Conservation (phyloP, 495 filamentous ascomycete species). For the Physcia stellaris region DNA sequence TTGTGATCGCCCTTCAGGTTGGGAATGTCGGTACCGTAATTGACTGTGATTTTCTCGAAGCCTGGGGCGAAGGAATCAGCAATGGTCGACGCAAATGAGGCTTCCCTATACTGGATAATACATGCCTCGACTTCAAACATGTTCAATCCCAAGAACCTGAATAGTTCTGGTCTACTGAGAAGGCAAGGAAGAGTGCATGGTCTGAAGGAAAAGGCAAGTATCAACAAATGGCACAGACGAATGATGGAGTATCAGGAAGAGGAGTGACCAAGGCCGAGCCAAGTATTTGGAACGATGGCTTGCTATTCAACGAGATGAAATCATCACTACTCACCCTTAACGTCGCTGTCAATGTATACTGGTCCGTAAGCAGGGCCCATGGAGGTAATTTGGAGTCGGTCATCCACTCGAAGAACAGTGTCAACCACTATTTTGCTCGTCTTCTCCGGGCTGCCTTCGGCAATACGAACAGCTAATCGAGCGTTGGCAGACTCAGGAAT, state of each 20-base stretch:
- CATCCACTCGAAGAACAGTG: conserved; percentile 41
- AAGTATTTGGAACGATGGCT: no score
- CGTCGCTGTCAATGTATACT: conserved; percentile 63
- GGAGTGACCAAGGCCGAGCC: conserved; percentile 3
- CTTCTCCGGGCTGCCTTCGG: conserved; percentile 48
- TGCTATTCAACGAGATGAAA: no score
- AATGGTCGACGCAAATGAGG: no score
- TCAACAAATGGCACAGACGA: no score
- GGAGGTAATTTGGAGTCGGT: conserved; percentile 49
- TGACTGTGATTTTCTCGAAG: conserved; percentile 66
- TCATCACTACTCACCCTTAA: no score
- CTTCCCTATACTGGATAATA: no score
- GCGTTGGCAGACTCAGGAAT: conserved; percentile 63
- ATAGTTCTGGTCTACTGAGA: no score
- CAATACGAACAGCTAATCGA: conserved; percentile 55
- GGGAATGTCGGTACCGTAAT: conserved; percentile 88
- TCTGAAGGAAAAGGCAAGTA: no score
- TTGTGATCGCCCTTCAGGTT: conserved; percentile 59
- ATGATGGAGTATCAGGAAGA: no score
- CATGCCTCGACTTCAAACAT: no score
- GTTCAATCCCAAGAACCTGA: no score
- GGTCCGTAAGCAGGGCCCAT: conserved; percentile 49
- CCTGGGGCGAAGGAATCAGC: conserved; percentile 26
- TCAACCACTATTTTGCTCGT: conserved; percentile 40
- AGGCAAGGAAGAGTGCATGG: no score